Evolutionary conservation across 805 yeast genomes (phyloP).

Genomic region (Ascoidea asiatica): DNA sequence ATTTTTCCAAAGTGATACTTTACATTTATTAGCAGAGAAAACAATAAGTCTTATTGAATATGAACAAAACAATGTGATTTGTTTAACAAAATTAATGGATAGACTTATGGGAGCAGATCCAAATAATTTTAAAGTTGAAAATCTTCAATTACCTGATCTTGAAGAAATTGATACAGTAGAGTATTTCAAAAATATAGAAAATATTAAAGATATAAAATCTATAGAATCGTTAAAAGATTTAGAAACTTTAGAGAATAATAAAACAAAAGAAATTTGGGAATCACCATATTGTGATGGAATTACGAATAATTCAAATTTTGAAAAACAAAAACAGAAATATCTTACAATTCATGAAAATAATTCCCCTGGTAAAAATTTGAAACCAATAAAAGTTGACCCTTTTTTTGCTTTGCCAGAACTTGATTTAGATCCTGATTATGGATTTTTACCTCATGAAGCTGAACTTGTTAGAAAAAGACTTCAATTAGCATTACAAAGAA

Average conservation of each 20-base stretch:
- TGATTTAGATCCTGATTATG: conserved; percentile 32
- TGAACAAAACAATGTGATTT: conserved; percentile 69
- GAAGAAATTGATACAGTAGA: no score
- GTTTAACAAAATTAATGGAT: conserved; percentile 57
- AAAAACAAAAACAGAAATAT: conserved; percentile 5
- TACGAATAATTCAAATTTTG: not conserved
- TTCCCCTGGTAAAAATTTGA: conserved; percentile 16
- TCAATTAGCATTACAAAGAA: conserved; percentile 69
- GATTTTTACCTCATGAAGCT: conserved; percentile 40
- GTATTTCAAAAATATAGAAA: conserved; percentile 3
- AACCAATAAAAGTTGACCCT: conserved; percentile 31
- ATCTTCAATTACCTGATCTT: conserved; percentile 52
- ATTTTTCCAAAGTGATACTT: conserved; percentile 46
- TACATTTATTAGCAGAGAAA: conserved; percentile 52
- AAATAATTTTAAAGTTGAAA: conserved; percentile 44
- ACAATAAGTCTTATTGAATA: conserved; percentile 66
- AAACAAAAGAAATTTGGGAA: not conserved
- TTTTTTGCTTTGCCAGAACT: conserved; percentile 53
- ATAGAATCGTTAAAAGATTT: no score
- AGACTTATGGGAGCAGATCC: conserved; percentile 85
- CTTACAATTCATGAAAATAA: no score
- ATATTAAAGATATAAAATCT: conserved; percentile 4
- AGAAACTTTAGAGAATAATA: no score
- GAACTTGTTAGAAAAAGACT: conserved; percentile 61
- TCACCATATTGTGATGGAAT: not conserved